Evolutionary conservation across 2,329 filamentous ascomycete genomes (phyloP).

Genomic region (Torrubiella hemipterigena): DNA sequence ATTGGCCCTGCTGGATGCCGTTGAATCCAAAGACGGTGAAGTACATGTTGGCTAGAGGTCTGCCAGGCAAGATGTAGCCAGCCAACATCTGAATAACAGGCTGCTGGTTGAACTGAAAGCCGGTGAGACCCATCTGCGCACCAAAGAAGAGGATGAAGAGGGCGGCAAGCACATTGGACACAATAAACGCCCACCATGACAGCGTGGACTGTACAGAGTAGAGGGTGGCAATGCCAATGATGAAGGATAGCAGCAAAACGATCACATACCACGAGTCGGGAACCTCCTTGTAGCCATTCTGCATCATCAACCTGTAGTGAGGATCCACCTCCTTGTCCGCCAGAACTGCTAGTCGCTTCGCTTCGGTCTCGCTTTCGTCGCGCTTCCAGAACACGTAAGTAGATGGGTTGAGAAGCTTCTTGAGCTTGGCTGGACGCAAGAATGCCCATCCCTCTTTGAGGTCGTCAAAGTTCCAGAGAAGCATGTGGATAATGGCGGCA

Average conservation of each 20-base stretch:
- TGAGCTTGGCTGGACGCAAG: conserved; percentile 2
- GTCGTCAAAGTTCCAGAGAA: conserved; percentile 13
- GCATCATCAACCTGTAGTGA: conserved; percentile 27
- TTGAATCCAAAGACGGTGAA: conserved; percentile 25
- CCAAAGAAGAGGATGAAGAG: conserved; percentile 27
- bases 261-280: conserved; percentile 28
- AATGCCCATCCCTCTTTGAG: conserved; percentile 11
- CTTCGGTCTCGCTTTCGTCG: conserved; percentile 9
- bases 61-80: conserved; percentile 30
- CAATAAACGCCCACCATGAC: conserved; percentile 27
- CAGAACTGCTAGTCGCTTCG: not conserved
- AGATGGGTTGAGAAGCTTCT: not conserved
- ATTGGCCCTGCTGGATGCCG: conserved; percentile 18
- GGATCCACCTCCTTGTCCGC: conserved; percentile 17
- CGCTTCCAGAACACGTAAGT: conserved; percentile 3
- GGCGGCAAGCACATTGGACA: conserved; percentile 21
- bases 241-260: conserved; percentile 19
- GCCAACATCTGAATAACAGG: conserved; percentile 32
- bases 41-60: conserved; percentile 29
- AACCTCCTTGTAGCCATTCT: conserved; percentile 24
- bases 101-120: conserved; percentile 26
- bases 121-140: conserved; percentile 22
- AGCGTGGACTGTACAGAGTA: conserved; percentile 16
- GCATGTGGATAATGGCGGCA: conserved; percentile 23
- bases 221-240: conserved; percentile 24